Evolutionary conservation across 2,329 filamentous ascomycete genomes (phyloP).

Genomic region (Diaporthe sp.): DNA sequence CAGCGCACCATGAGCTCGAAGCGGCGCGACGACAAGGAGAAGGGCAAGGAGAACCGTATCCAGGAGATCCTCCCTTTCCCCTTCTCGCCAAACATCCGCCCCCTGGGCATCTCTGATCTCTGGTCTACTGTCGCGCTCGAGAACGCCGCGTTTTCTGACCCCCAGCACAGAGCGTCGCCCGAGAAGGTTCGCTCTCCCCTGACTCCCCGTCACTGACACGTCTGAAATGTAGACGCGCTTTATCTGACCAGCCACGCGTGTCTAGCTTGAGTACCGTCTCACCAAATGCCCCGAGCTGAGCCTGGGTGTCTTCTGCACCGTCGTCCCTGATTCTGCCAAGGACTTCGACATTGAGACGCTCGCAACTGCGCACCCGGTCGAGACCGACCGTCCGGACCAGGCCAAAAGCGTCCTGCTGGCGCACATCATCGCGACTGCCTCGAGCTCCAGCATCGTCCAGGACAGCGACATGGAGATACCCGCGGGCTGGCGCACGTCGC

Average conservation of each 20-base stretch:
- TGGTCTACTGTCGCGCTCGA: conserved; percentile 71
- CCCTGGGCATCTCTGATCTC: conserved; percentile 76
- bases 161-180: conserved; percentile 62
- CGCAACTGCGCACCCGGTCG: conserved; percentile 68
- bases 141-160: conserved; percentile 66
- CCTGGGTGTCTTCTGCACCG: conserved; percentile 83
- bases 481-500: conserved; percentile 71
- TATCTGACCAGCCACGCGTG: conserved; percentile 35
- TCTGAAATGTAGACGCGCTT: not conserved
- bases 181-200: conserved; percentile 65
- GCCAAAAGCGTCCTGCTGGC: conserved; percentile 76
- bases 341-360: conserved; percentile 68
- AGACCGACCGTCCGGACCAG: conserved; percentile 70
- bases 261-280: conserved; percentile 82
- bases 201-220: not conserved
- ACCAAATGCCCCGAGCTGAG: conserved; percentile 81
- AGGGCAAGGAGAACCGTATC: conserved; percentile 51
- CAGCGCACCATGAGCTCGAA: conserved; percentile 58
- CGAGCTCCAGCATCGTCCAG: conserved; percentile 72
- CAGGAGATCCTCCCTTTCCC: conserved; percentile 67
- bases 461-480: conserved; percentile 85
- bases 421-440: conserved; percentile 83
- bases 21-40: conserved; percentile 53
- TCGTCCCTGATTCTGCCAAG: conserved; percentile 61
- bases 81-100: conserved; percentile 80